A percentile compares a stretch with the other conserved stretches of the same genome.
phyloP scores from a whole-genome alignment of 2,329 filamentous ascomycete genomes.

The Emergomyces pasteurianus region DNA sequence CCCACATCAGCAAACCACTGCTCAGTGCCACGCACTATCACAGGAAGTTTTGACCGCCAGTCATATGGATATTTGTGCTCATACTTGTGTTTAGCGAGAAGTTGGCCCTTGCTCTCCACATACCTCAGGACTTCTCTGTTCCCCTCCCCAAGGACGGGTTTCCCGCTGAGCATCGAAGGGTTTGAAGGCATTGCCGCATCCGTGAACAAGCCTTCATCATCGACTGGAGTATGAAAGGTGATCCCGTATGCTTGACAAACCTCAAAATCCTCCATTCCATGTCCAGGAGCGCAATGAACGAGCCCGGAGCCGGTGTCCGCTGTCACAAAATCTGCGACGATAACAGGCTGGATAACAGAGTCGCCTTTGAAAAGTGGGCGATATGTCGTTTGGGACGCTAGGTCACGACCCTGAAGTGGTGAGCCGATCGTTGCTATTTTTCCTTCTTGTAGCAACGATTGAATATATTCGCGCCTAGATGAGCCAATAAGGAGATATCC shows the following conservation, averaged over 20 bases:
- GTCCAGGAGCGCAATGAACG: conserved; percentile 89
- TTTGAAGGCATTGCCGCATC: conserved; percentile 62
- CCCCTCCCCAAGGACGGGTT: conserved; percentile 60
- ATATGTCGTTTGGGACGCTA: conserved; percentile 55
- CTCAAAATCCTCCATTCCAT: conserved; percentile 94
- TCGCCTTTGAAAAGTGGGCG: conserved; percentile 55
- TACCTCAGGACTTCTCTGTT: conserved; percentile 57
- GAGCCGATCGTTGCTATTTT: conserved; percentile 40
- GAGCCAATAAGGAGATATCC: conserved; percentile 59
- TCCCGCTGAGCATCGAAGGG: conserved; percentile 55
- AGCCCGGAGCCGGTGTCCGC: conserved; percentile 83
- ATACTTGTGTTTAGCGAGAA: conserved; percentile 60
- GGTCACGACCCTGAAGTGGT: conserved; percentile 50
- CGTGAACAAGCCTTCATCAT: conserved; percentile 72
- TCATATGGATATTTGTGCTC: conserved; percentile 95
- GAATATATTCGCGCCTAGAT: conserved; percentile 51
- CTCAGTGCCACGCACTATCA: conserved; percentile 82
- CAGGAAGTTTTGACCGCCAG: conserved; percentile 87
- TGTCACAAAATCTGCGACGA: conserved; percentile 82
- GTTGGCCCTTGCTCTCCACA: conserved; percentile 44
- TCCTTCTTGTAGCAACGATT: conserved; percentile 42
- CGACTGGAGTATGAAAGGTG: conserved; percentile 66
- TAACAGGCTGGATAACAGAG: conserved; percentile 52
- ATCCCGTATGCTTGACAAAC: conserved; percentile 61
- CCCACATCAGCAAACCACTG: conserved; percentile 97